Base-by-base conservation (phyloP, 2,329 filamentous ascomycete genomes). In the Metarhizium humberi region DNA sequence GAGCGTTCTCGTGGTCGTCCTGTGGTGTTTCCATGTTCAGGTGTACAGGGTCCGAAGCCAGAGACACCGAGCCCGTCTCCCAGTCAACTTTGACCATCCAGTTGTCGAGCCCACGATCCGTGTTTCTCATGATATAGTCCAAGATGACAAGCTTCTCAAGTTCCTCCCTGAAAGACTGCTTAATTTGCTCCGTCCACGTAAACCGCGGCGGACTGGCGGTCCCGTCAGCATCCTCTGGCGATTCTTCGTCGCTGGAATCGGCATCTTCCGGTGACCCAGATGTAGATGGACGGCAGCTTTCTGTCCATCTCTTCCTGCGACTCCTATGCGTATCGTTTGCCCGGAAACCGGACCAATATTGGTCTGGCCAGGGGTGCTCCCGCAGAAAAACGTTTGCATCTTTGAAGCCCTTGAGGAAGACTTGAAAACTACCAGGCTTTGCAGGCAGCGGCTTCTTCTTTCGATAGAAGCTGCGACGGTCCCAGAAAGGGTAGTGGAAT, bases 21-120 rank as follows among this genome's bases (percentile, higher is more conserved):
- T 29, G 50, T 3, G 67, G 66, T 2, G 66, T 63, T 52, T 85
- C 81, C 77, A 78, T 75, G 78, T 89, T 66, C 77, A 95, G 71
- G 32, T 81, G 80, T 48, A 81, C 74, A 11, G 92, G 90, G 57
- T 96, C 91, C 0, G 90, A 90, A 16, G 87, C 86, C 60, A 99
- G 90, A 7, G 88, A 90, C 13, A 94, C 92, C 64, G 87, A 82
- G 65, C 94, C 84, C 3, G 81, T 85, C 62, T 90, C 82, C 79
- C 85, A 90, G 69, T 99, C 92, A 36, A 99, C 89, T 70, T 90
- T 94, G 67, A 99, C 91, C 94, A 99, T 99, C 94, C 94, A 99
- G 64, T 99, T 99, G 69, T 99, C 94, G 55, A 96, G 77, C 2
- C 94, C 94, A 72, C 94, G 83, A 69, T 99, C 94, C 2, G 94